Conservation (phyloP, 768 basidiomycete genomes). For the Hygrophoropsis aurantiaca region DNA sequence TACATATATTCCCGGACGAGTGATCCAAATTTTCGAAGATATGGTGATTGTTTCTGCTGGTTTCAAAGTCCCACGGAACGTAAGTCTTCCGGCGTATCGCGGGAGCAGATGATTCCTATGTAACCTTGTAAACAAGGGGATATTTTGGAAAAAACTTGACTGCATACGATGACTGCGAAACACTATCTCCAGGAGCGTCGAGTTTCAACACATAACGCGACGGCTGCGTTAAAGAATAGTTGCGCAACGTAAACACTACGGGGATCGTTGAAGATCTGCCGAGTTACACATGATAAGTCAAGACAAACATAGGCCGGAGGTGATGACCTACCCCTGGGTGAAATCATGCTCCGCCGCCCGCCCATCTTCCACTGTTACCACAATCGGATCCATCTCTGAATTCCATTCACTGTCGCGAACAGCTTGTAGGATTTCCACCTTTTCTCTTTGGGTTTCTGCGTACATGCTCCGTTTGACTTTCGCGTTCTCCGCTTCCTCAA, state of each 20-base stretch:
- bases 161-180: constrained; percentile 21
- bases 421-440: constrained; percentile 61
- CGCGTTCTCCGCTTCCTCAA: constrained; percentile 57
- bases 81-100: constrained; percentile 64
- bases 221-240: constrained; percentile 66
- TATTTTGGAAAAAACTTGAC: constrained; percentile 2
- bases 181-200: constrained; percentile 14
- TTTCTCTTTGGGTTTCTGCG: constrained; percentile 83
- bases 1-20: constrained; percentile 62
- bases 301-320: neutral
- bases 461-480: constrained; percentile 85
- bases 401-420: constrained; percentile 77
- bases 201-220: constrained; percentile 60
- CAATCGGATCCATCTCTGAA: constrained; percentile 72
- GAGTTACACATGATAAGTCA: constrained; percentile 6
- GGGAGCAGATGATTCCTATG: constrained; percentile 47
- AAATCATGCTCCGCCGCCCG: constrained; percentile 62
- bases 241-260: constrained; percentile 60
- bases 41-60: constrained; percentile 48
- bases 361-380: constrained; percentile 48
- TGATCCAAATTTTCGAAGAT: constrained; percentile 55
- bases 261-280: constrained; percentile 55
- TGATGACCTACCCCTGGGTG: constrained; percentile 55
- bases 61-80: constrained; percentile 57
- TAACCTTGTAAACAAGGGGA: constrained; percentile 7